Evolutionary conservation across 2,329 filamentous ascomycete genomes (phyloP).

Genomic region (Chrysoporthe austroafricana): DNA sequence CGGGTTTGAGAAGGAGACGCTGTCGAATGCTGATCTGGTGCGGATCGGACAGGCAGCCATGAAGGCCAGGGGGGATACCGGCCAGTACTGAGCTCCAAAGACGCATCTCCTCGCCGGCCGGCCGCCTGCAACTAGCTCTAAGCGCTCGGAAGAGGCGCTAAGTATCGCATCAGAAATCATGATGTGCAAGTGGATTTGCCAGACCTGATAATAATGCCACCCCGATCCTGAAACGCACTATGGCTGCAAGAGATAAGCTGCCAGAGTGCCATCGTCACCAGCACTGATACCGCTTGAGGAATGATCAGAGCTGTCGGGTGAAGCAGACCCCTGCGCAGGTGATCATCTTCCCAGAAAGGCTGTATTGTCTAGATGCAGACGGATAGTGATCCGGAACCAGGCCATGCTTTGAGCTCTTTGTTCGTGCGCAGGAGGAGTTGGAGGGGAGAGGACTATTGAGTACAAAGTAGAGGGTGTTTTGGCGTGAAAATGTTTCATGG

Average conservation of each 20-base stretch:
- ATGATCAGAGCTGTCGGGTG: background rate
- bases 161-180: background rate
- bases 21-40: conserved; percentile 47
- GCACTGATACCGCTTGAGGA: background rate
- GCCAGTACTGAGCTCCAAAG: background rate
- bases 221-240: background rate
- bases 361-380: background rate
- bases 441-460: background rate
- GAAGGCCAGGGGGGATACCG: background rate
- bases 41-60: conserved; percentile 38
- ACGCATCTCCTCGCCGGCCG: background rate
- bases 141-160: background rate
- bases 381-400: background rate
- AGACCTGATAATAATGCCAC: background rate
- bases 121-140: background rate
- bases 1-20: conserved; percentile 51
- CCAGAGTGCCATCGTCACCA: background rate
- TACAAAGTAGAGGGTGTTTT: background rate
- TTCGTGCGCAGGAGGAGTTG: background rate
- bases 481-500: conserved; percentile 1
- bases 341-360: background rate
- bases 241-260: background rate
- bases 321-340: background rate
- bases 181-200: background rate
- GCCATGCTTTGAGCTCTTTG: background rate